Conservation (phyloP, 345 rosid species). For the Corchorus capsularis region DNA sequence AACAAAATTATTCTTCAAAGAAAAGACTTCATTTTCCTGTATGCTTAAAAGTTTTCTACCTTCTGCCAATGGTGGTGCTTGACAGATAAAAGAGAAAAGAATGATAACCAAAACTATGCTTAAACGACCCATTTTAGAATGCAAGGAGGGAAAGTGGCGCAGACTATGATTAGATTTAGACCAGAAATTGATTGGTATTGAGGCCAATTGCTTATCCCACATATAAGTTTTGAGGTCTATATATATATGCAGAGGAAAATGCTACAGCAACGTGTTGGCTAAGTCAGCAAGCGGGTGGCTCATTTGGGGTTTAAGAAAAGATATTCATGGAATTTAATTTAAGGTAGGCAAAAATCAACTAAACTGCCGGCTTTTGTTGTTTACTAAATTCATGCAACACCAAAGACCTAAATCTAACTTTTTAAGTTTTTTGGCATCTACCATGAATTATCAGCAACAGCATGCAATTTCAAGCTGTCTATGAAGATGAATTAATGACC, state of each 20-base stretch:
- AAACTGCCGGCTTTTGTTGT: neutral
- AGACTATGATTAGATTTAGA: neutral
- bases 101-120: neutral
- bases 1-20: neutral
- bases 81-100: slow-evolving; percentile 4
- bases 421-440: neutral
- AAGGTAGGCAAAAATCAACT: slow-evolving; percentile 10
- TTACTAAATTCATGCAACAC: neutral
- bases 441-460: neutral
- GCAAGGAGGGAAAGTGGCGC: neutral
- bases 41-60: slow-evolving; percentile 23
- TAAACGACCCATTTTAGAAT: slow-evolving; percentile 18
- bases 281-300: neutral
- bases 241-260: neutral
- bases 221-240: neutral
- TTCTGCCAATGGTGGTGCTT: slow-evolving; percentile 5
- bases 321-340: slow-evolving; percentile 10
- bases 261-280: neutral
- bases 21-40: neutral
- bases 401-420: neutral
- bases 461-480: neutral
- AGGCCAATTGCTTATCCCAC: neutral
- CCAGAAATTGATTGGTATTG: neutral
- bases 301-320: neutral
- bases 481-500: slow-evolving; percentile 8